Evolutionary conservation across 345 rosid species (phyloP).

Genomic region (Camelina laxa): DNA sequence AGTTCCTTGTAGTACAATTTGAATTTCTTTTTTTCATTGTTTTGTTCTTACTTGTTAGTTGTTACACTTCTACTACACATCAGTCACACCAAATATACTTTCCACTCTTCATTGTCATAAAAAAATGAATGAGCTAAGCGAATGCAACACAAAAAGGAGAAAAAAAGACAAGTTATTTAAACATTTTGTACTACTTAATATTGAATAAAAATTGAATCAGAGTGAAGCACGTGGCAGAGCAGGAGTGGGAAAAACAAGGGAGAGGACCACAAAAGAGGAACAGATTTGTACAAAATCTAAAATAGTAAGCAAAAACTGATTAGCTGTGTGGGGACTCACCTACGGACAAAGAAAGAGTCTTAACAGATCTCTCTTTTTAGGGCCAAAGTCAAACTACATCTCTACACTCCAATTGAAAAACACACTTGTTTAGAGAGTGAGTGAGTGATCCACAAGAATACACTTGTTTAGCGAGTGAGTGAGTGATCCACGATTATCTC

Average conservation of each 20-base stretch:
- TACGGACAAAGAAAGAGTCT: slow-evolving; percentile 2
- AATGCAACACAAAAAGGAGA: background rate
- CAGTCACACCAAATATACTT: background rate
- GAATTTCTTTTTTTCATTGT: background rate
- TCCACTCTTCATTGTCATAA: background rate
- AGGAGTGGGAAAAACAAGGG: slow-evolving; percentile 34
- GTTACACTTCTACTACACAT: background rate
- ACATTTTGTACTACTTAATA: slow-evolving; percentile 13
- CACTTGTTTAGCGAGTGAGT: no score
- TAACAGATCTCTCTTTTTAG: slow-evolving; percentile 27
- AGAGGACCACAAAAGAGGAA: slow-evolving; percentile 42
- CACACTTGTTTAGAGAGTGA: background rate
- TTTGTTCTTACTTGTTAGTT: background rate
- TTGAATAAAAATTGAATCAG: slow-evolving; percentile 13
- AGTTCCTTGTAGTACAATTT: background rate
- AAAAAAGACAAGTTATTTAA: background rate
- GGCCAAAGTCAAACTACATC: slow-evolving; percentile 45
- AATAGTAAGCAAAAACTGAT: slow-evolving; percentile 40
- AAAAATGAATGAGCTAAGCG: background rate
- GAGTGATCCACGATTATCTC: background rate
- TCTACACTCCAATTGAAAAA: slow-evolving; percentile 32
- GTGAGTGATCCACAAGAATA: no score
- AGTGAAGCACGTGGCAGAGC: slow-evolving; percentile 32
- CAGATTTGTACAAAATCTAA: slow-evolving; percentile 48
- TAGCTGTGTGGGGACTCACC: slow-evolving; percentile 34